A percentile compares a stretch with the other conserved stretches of the same genome.
Evolutionary conservation across 2,329 filamentous ascomycete species (phyloP).

Genomic region (Pseudogymnoascus sp.): DNA sequence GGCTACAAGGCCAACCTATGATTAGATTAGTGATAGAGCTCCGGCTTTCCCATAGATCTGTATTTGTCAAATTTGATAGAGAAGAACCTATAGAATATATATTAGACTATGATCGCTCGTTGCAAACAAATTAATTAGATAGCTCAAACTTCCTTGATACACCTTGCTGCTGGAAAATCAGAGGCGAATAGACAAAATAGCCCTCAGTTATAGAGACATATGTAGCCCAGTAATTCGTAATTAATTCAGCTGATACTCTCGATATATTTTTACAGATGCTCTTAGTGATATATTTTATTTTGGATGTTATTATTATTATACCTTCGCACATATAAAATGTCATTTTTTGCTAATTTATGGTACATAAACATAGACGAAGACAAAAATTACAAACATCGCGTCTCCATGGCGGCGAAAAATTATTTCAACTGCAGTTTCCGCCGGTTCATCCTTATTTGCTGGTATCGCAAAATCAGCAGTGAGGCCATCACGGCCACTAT

Average conservation of each 20-base stretch:
- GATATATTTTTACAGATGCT: background rate
- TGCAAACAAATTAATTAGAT: background rate
- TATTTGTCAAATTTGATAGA: background rate
- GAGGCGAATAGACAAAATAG: background rate
- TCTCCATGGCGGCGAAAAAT: background rate
- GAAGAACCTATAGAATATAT: background rate
- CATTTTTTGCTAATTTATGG: background rate
- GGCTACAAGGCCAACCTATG: conserved; percentile 1
- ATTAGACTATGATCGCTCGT: background rate
- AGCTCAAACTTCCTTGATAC: background rate
- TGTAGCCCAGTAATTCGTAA: background rate
- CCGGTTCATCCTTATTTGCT: background rate
- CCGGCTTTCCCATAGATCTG: background rate
- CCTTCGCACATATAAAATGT: background rate
- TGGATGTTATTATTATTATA: background rate
- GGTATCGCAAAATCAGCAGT: background rate
- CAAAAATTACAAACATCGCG: background rate
- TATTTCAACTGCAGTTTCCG: background rate
- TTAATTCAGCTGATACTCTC: background rate
- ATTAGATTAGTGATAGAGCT: background rate
- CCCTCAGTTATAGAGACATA: background rate
- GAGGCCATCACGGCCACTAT: background rate
- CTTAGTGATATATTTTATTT: background rate
- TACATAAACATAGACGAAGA: background rate
- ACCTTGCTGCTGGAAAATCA: background rate